Conservation (phyloP, 139 green algal genomes). For the Coelastrella sp. region DNA sequence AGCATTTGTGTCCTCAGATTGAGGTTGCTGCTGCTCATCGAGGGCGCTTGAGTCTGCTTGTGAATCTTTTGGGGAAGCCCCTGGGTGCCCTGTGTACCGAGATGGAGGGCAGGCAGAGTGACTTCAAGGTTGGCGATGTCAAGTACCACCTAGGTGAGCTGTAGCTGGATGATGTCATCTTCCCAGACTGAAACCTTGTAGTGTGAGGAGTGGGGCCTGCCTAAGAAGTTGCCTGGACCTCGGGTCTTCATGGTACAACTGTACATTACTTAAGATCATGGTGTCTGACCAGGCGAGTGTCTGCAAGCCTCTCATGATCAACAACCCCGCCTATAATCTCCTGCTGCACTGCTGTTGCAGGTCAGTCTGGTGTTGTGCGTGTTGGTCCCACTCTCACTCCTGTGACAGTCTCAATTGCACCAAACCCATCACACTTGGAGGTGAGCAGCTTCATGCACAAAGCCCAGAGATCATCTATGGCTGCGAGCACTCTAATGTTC, state of each 20-base stretch:
- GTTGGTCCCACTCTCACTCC: not conserved
- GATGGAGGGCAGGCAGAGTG: slow-evolving; percentile 68
- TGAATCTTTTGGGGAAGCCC: slow-evolving; percentile 77
- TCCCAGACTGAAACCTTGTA: not conserved
- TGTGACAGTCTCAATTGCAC: slow-evolving; percentile 65
- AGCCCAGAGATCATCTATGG: too few relatives aligned
- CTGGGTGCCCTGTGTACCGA: slow-evolving; percentile 71
- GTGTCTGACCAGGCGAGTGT: too few relatives aligned
- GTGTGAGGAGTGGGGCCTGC: not conserved
- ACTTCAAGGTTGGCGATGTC: slow-evolving; percentile 69
- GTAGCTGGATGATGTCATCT: not conserved
- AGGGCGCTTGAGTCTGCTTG: slow-evolving; percentile 77
- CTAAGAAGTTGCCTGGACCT: not conserved
- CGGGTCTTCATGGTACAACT: too few relatives aligned
- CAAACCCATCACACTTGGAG: slow-evolving; percentile 70
- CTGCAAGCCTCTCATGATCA: too few relatives aligned
- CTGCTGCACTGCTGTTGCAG: slow-evolving; percentile 1
- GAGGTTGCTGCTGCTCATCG: slow-evolving; percentile 72
- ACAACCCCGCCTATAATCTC: not conserved
- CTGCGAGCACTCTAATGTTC: too few relatives aligned
- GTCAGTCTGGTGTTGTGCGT: slow-evolving; percentile 23
- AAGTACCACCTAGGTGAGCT: slow-evolving; percentile 76
- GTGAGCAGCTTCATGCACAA: not conserved
- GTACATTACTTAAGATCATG: too few relatives aligned
- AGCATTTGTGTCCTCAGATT: slow-evolving; percentile 45